These are phyloP conservation scores for Fusarium stilboides DNA, from an alignment of 2,329 filamentous ascomycete species.

Conservation along the genomic window DNA sequence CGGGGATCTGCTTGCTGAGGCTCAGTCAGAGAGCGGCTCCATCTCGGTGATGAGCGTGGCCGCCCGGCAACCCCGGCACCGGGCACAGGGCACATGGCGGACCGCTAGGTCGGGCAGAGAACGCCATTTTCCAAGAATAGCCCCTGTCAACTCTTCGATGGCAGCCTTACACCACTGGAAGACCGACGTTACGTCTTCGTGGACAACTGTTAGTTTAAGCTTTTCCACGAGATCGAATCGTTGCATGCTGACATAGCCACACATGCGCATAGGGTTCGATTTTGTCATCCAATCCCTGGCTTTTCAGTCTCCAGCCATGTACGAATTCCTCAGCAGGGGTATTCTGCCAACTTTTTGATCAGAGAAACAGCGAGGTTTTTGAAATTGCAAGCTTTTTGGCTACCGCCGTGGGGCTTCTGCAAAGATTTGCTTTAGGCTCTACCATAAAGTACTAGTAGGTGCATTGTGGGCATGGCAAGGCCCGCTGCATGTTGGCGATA, in stretches of 20 bases:
- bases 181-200: slow-evolving; percentile 37
- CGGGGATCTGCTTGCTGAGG: slow-evolving; percentile 34
- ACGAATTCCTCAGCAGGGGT: slow-evolving; percentile 24
- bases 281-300: slow-evolving; percentile 11
- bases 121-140: slow-evolving; percentile 49
- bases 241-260: slow-evolving; percentile 42
- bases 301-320: not conserved
- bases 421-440: slow-evolving; percentile 37
- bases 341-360: slow-evolving; percentile 25
- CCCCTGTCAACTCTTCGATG: slow-evolving; percentile 33
- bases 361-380: slow-evolving; percentile 16
- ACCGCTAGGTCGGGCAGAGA: slow-evolving; percentile 35
- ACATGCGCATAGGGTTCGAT: slow-evolving; percentile 24
- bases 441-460: slow-evolving; percentile 12
- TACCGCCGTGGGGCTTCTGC: slow-evolving; percentile 36
- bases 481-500: slow-evolving; percentile 34
- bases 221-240: slow-evolving; percentile 44
- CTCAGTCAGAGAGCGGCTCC: slow-evolving; percentile 29
- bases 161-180: slow-evolving; percentile 25
- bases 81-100: slow-evolving; percentile 36
- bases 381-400: slow-evolving; percentile 33
- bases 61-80: slow-evolving; percentile 45
- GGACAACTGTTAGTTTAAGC: slow-evolving; percentile 35
- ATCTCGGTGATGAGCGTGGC: slow-evolving; percentile 36
- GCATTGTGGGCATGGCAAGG: slow-evolving; percentile 34